Evolutionary conservation across 805 yeast genomes (phyloP).

Genomic region (Diddensiella caesifluorescens): DNA sequence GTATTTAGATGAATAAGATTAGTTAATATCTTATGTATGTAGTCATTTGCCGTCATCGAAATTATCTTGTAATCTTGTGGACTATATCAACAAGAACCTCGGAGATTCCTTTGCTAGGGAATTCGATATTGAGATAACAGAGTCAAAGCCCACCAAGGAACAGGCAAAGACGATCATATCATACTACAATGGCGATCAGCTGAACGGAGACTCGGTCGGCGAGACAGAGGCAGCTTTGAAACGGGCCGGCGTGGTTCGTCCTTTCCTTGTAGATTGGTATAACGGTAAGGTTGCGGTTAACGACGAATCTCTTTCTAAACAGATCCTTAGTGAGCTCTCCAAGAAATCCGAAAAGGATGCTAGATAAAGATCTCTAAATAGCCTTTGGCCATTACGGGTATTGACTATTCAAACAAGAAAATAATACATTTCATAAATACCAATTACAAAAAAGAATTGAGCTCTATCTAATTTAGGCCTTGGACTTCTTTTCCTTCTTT

Average conservation of each 20-base stretch:
- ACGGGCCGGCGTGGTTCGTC: slow-evolving; percentile 33
- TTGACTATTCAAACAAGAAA: slow-evolving; percentile 5
- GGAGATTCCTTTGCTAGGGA: slow-evolving; percentile 20
- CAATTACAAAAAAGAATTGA: slow-evolving; percentile 15
- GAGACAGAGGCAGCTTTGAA: slow-evolving; percentile 10
- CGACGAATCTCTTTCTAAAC: slow-evolving; percentile 37
- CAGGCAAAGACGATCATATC: slow-evolving; percentile 22
- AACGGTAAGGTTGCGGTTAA: slow-evolving; percentile 50
- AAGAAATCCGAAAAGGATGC: slow-evolving; percentile 3
- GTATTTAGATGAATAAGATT: not conserved
- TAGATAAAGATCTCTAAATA: too few relatives aligned
- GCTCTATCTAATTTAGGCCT: slow-evolving; percentile 20
- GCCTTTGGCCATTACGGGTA: slow-evolving; percentile 1
- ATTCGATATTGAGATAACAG: slow-evolving; percentile 31
- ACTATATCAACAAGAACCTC: slow-evolving; percentile 17
- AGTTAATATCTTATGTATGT: not conserved
- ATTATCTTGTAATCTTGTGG: slow-evolving; percentile 19
- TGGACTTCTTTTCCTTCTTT: slow-evolving; percentile 43
- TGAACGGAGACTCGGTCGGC: not conserved
- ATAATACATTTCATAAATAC: slow-evolving; percentile 13
- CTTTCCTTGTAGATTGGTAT: slow-evolving; percentile 61
- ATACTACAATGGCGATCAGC: slow-evolving; percentile 14
- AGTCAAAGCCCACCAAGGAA: slow-evolving; percentile 29
- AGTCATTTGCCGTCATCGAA: slow-evolving; percentile 24
- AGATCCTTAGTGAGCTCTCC: slow-evolving; percentile 35